phyloP scores from a whole-genome alignment of 2,329 filamentous ascomycete species.

The Trichophyton rubrum region DNA sequence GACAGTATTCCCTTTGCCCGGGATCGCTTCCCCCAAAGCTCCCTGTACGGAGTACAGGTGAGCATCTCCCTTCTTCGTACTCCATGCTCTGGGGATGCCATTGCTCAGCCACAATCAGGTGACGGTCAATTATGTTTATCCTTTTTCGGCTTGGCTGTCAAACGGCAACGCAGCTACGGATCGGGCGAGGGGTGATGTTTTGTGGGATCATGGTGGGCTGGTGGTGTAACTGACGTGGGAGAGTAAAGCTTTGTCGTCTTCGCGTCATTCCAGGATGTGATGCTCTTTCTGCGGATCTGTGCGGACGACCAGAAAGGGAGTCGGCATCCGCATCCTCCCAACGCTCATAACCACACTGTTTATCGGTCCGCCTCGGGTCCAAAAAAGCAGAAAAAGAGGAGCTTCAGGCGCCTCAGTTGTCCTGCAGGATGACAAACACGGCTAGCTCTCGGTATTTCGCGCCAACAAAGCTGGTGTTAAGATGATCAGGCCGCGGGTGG shows the following conservation, averaged over 20 bases:
- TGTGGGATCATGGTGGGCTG: background rate
- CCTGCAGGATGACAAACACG: background rate
- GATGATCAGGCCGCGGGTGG: background rate
- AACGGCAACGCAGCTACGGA: background rate
- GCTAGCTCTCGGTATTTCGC: background rate
- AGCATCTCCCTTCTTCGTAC: background rate
- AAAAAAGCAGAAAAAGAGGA: too few species aligned
- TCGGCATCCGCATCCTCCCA: background rate
- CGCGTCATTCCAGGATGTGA: background rate
- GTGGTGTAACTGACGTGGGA: background rate
- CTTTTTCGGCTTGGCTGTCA: background rate
- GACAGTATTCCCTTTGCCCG: background rate
- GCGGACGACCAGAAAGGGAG: background rate
- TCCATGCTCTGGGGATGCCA: background rate
- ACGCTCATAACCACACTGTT: too few species aligned
- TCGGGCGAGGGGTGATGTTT: background rate
- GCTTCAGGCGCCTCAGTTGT: background rate
- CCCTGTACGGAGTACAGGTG: background rate
- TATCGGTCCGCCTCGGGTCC: too few species aligned
- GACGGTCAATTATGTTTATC: background rate
- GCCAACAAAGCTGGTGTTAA: background rate
- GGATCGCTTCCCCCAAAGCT: background rate
- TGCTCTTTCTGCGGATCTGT: background rate
- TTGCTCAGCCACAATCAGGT: background rate
- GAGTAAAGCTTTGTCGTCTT: background rate